Evolutionary conservation across 768 basidiomycete species (phyloP).

Genomic region (Mycena leptocephala): DNA sequence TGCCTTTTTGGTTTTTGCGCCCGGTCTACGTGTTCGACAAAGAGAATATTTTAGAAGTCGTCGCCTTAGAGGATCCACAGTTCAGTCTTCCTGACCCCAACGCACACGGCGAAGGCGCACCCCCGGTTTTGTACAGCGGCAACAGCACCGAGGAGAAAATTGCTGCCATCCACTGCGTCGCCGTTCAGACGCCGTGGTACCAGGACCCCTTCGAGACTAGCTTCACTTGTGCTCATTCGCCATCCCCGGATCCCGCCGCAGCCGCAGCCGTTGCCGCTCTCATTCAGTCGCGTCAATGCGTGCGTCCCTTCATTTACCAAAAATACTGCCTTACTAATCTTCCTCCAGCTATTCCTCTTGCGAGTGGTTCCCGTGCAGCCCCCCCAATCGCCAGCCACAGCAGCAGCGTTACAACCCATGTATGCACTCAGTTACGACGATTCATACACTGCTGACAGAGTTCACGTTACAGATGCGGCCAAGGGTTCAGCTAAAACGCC

Average conservation of each 20-base stretch:
- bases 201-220: neutral
- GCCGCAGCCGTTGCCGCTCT: no score
- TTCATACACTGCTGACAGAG: no score
- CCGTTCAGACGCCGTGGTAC: neutral
- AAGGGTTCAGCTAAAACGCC: no score
- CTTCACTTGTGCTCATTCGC: neutral
- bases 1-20: conserved; percentile 3
- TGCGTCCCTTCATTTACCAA: no score
- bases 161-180: neutral
- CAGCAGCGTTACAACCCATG: no score
- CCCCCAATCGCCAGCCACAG: no score
- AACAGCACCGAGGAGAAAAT: neutral
- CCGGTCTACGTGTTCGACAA: neutral
- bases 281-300: no score
- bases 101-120: neutral
- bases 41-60: neutral
- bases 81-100: no score
- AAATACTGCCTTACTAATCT: no score
- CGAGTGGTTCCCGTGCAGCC: no score
- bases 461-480: neutral
- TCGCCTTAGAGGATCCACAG: neutral
- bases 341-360: no score
- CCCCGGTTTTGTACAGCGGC: neutral
- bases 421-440: no score
- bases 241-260: neutral